Evolutionary conservation across 2,329 filamentous ascomycete genomes (phyloP), one percentile per base, ranked within the genome.

Genomic region (Curvularia spicifera): DNA sequence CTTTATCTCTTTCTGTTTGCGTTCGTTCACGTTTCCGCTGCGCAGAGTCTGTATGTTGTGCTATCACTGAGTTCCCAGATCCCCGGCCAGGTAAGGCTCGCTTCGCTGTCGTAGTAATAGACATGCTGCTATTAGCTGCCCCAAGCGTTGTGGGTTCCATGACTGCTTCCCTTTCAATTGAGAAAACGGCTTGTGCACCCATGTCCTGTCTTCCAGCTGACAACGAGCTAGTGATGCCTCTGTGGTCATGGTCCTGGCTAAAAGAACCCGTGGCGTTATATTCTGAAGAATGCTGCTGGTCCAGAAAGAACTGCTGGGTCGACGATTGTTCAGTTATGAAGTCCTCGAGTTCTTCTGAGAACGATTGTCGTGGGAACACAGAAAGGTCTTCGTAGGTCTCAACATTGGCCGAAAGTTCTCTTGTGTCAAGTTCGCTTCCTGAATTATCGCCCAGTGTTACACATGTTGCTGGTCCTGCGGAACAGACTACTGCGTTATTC

Each of bases 331-430:
- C 39, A 8, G 9, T 42, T 12, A 42, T 9, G 29, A 29, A 13
- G 43, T 45, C 24, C 12, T 29, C 43, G 18, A 6, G 24, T 45
- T 29, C 43, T 45, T 45, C 24, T 12, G 43, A 29, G 43, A 45
- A 9, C 22, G 3, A 29, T 22, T n/a, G 24, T 24, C 13, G 13
- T 45, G 43, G 5, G 18, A 45, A 45, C 43, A 45, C 43, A 45
- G 43, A 29, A 45, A 45, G 31, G n/a, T 28, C 43, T 45, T 45
- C 43, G 43, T 45, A 45, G 18, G 43, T 45, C 5, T 47, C 20
- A 42, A 12, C 8, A 9, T 28, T 29, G 13, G 43, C 43, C 18
- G 43, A 45, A 28, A 5, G 10, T 45, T 45, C 43, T 29, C 10
- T 45, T 29, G 10, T 45, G 43, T 45, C 24, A 24, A 45, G 18